phyloP scores from a whole-genome alignment of 2,329 filamentous ascomycete species.

The Colletotrichum godetiae region DNA sequence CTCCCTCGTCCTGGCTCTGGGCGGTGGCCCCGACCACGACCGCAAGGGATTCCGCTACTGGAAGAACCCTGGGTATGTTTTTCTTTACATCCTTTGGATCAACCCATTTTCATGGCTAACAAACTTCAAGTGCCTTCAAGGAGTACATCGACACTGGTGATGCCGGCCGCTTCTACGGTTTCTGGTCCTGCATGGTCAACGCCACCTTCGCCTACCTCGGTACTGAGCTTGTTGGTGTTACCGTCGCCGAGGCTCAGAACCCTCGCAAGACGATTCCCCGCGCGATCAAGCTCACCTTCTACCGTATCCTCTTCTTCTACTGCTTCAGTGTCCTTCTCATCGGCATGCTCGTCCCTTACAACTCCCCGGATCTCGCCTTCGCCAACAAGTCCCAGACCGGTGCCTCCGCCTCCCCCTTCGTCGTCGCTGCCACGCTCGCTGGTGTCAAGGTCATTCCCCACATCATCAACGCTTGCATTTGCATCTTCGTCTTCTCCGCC shows the following conservation, averaged over 20 bases:
- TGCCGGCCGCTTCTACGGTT: slow-evolving; percentile 67
- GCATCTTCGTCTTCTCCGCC: slow-evolving; percentile 81
- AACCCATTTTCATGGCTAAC: slow-evolving; percentile 4
- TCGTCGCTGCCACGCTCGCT: slow-evolving; percentile 76
- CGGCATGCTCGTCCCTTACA: slow-evolving; percentile 81
- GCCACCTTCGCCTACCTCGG: slow-evolving; percentile 84
- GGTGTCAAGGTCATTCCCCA: slow-evolving; percentile 72
- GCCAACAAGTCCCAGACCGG: slow-evolving; percentile 59
- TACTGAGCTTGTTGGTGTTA: slow-evolving; percentile 82
- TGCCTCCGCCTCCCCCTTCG: slow-evolving; percentile 78
- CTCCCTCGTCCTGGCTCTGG: slow-evolving; percentile 71
- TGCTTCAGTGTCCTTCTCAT: slow-evolving; percentile 78
- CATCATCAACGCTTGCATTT: slow-evolving; percentile 79
- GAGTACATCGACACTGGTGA: slow-evolving; percentile 54
- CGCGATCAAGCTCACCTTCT: slow-evolving; percentile 85
- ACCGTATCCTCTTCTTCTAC: slow-evolving; percentile 86
- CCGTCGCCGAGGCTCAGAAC: slow-evolving; percentile 83
- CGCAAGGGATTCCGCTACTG: slow-evolving; percentile 75
- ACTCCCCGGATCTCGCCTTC: slow-evolving; percentile 69
- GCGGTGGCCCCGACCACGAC: slow-evolving; percentile 73
- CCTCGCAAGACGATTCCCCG: slow-evolving; percentile 80
- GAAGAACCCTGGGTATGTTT: slow-evolving; percentile 65
- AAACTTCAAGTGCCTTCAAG: slow-evolving; percentile 56
- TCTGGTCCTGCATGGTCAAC: slow-evolving; percentile 79
- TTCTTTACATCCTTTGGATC: background rate